These are phyloP conservation scores for Jackrogersella minutella DNA, from an alignment of 495 filamentous ascomycete genomes.

Conservation along the genomic window DNA sequence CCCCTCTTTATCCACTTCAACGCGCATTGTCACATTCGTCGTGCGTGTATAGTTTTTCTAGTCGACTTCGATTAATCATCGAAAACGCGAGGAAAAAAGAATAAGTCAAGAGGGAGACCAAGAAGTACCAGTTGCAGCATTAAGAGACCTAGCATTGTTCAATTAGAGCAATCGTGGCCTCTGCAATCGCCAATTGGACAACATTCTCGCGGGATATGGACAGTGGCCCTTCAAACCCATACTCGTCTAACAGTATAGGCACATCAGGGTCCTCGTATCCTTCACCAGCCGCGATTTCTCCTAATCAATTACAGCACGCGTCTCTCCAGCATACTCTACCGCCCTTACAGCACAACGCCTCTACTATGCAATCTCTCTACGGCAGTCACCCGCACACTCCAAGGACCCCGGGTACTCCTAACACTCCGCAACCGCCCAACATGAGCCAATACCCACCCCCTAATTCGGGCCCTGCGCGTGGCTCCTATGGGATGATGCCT, in stretches of 20 bases:
- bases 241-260: conserved; percentile 47
- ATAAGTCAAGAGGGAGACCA: conserved; percentile 23
- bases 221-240: conserved; percentile 43
- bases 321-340: conserved; percentile 73
- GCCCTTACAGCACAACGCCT: conserved; percentile 70
- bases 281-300: conserved; percentile 63
- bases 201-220: conserved; percentile 43
- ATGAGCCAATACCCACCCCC: conserved; percentile 69
- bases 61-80: conserved; percentile 23
- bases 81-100: conserved; percentile 12
- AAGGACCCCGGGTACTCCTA: conserved; percentile 67
- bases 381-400: conserved; percentile 70
- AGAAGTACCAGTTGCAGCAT: conserved; percentile 21
- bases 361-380: conserved; percentile 66
- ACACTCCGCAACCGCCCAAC: conserved; percentile 67
- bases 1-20: conserved; percentile 28
- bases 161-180: conserved; percentile 40
- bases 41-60: conserved; percentile 6
- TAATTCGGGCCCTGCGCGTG: conserved; percentile 62
- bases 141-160: conserved; percentile 38
- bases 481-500: conserved; percentile 56
- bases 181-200: conserved; percentile 32
- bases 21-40: conserved; percentile 19
- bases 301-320: conserved; percentile 67
- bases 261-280: conserved; percentile 47